Evolutionary conservation across 2,329 filamentous ascomycete species (phyloP), one percentile per base, ranked within the genome.

Genomic region (Aspergillus sp.): DNA sequence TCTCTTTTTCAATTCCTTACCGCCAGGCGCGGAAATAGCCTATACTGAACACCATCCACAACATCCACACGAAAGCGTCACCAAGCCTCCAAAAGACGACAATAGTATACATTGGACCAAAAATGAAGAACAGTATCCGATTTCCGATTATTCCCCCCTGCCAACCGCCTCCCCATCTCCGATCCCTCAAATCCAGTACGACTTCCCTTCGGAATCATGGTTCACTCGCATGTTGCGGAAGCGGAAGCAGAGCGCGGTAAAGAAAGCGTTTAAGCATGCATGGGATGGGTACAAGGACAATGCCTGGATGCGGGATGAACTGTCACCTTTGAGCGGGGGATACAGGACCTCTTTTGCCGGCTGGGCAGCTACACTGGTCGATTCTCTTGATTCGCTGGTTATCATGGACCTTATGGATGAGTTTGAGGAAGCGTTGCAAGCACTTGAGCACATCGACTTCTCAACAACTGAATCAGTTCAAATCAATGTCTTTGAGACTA

Each of bases 401-500:
- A 93, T 96, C 65, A 91, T 93, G 83, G 90, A 85, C 8, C 71
- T 96, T 68, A 83, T 83, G 62, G 82, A 89, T 0, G 90, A 96
- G 65, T 95, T 96, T 65, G 85, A 92, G 62, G 85, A 91, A 59
- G 91, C 91, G 4, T 85, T 90, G 59, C 80, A 83, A 43, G 88
- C 83, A 1, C 84, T 93, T 19, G 80, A 82, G 46, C 71, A 83
- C 3, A 93, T 97, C 59, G 92, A 97, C 73, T 97, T 97, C 64
- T 93, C 90, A 4, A 89, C 84, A 3, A 88, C 86, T 6, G 74
- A 80, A 12, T 81, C 87, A 45, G 71, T 74, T 21, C 83, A 89
- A 40, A 93, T 97, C 48, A 93, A 92, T 46, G 84, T 96, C 8
- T 97, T 97, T 66, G 93, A 97, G 75, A 96, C 92, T 1, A 91